Evolutionary conservation across 345 rosid genomes (phyloP), one percentile per base, ranked within the genome.

Genomic region (Ailanthus altissimus): DNA sequence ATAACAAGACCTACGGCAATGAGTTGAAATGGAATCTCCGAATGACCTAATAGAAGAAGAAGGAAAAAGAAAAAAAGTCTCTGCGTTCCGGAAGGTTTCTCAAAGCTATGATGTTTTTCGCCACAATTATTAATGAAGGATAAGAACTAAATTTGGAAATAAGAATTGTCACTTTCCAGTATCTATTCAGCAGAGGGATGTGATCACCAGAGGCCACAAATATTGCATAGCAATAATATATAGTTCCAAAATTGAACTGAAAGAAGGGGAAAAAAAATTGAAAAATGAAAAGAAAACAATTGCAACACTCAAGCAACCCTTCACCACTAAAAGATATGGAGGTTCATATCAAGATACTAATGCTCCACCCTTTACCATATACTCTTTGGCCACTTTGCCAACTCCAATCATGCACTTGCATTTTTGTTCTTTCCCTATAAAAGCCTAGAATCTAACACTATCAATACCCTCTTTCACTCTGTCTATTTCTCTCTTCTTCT

Each of bases 391-490:
- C 38, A 32, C 20, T 36, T 72, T 42, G 15, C 57, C 58, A 36
- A 60, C 61, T 49, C 74, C 73, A 64, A 72, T 72, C 75, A 59
- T 79, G 56, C 75, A 70, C 50, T 42, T 56, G 32, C 45, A 3
- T 6, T n/a, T 32, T 26, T 56, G 10, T 16, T 42, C 53, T 51
- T 15, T 62, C 53, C 43, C 38, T 74, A 62, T 74, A 74, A 62
- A 61, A 47, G 67, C 57, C 61, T 28, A 18, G 36, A 11, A 18
- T 23, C 61, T 58, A 23, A 2, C 16, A 40, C 14, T 40, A 42
- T 38, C 76, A 73, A 3, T 58, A 58, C 14, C 51, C 74, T 46
- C 57, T 59, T 5, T 4, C 54, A 53, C 7, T 53, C 58, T 66
- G 51, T 73, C 65, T 26, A 56, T 56, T 43, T 40, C 50, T 0